These are phyloP conservation scores for Periglandula ipomoeae DNA, from an alignment of 2,329 filamentous ascomycete genomes.

Conservation along the genomic window DNA sequence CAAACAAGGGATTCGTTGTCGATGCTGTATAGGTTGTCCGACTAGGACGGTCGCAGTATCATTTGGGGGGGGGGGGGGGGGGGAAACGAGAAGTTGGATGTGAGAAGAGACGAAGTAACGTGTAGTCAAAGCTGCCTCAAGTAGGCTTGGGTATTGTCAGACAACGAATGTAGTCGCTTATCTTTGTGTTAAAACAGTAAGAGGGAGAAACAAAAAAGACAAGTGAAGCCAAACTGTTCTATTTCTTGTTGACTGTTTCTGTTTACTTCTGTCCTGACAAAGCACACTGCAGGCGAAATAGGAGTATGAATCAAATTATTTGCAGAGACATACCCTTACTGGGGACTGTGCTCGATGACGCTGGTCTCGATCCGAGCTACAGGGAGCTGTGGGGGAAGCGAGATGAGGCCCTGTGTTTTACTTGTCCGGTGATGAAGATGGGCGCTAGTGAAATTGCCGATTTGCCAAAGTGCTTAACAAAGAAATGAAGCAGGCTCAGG, in stretches of 20 bases:
- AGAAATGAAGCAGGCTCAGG: background rate
- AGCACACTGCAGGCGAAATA: background rate
- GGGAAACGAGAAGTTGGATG: background rate
- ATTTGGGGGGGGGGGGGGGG: background rate
- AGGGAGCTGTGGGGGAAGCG: background rate
- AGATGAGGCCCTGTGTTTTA: background rate
- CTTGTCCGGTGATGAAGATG: background rate
- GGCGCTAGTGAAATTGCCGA: background rate
- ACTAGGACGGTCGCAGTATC: background rate
- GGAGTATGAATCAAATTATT: slow-evolving; percentile 2
- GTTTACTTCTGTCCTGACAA: background rate
- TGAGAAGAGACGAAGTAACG: background rate
- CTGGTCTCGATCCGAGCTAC: background rate
- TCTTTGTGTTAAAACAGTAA: too few relatives aligned
- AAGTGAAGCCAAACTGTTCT: background rate
- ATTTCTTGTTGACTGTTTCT: background rate
- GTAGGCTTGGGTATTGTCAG: too few relatives aligned
- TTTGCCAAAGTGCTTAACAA: background rate
- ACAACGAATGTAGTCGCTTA: too few relatives aligned
- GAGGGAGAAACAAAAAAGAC: background rate
- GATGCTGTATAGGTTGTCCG: background rate
- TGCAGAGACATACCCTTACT: background rate
- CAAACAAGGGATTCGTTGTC: too few relatives aligned
- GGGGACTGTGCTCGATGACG: slow-evolving; percentile 1
- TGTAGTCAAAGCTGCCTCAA: too few relatives aligned